A percentile compares a stretch with the other conserved stretches of the same genome.
These are phyloP conservation scores for Hordeum marinum DNA, from an alignment of 176 grass and related monocot genomes.

Conservation along the genomic window DNA sequence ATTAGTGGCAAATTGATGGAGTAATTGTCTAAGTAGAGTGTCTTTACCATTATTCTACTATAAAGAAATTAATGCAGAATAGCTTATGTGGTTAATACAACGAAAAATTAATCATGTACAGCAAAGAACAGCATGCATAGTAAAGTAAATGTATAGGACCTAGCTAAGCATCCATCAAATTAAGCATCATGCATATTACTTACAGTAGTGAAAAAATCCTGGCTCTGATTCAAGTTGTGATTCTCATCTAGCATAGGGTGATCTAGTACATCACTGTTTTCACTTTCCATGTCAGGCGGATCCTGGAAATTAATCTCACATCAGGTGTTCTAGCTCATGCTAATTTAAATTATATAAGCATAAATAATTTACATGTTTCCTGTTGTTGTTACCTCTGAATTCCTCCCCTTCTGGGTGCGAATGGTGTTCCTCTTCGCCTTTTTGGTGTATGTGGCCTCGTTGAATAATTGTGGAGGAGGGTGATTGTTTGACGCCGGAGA, in stretches of 20 bases:
- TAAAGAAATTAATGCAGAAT: too few relatives aligned
- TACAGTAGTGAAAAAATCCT: background rate
- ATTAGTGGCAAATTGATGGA: background rate
- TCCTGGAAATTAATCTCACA: conserved; percentile 28
- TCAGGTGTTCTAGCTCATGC: background rate
- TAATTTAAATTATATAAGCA: background rate
- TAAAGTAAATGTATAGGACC: background rate
- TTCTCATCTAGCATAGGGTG: background rate
- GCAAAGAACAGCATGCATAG: background rate
- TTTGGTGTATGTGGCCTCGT: background rate
- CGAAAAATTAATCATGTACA: background rate
- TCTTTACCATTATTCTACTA: too few relatives aligned
- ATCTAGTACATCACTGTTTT: conserved; percentile 21
- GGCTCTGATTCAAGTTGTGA: background rate
- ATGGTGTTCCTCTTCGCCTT: background rate
- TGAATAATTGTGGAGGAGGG: conserved; percentile 6
- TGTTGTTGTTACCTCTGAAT: conserved; percentile 43
- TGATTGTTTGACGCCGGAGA: conserved; percentile 1
- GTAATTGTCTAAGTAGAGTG: background rate
- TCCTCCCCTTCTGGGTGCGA: conserved; percentile 2
- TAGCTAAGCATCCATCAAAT: background rate
- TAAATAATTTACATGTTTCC: background rate
- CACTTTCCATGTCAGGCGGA: conserved; percentile 4
- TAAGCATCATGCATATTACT: background rate
- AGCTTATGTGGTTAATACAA: too few relatives aligned